Conservation (phyloP, 73 alveolate species). For the Paramecium primaurelia region DNA sequence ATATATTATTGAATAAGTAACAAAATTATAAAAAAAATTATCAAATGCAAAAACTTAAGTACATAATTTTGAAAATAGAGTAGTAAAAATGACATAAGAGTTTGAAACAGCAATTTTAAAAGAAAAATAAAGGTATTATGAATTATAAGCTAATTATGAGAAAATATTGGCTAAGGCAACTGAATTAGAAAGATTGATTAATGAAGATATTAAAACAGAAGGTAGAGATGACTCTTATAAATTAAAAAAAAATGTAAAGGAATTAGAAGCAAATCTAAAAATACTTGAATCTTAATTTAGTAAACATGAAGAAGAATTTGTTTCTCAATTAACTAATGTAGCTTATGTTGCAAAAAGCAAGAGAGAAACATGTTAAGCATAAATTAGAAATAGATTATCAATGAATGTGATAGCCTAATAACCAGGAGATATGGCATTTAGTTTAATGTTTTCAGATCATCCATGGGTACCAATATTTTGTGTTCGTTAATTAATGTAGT, state of each 20-base stretch:
- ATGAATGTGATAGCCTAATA: not conserved
- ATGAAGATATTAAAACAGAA: conserved; percentile 27
- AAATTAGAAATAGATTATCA: not conserved
- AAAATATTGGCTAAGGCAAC: not conserved
- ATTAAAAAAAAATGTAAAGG: conserved; percentile 25
- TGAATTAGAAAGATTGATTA: not conserved
- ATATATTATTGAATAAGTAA: conserved; percentile 3
- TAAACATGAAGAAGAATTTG: conserved; percentile 23
- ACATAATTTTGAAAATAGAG: not conserved
- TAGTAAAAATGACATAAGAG: not conserved
- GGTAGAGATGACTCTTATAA: conserved; percentile 12
- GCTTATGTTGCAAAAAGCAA: not conserved
- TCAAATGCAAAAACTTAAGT: not conserved
- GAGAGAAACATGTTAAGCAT: not conserved
- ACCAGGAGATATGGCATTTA: not conserved
- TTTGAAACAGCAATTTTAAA: not conserved
- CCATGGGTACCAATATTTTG: conserved; percentile 18
- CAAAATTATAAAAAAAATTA: not conserved
- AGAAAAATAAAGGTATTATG: conserved; percentile 28
- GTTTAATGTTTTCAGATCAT: conserved; percentile 6
- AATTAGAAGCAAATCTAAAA: not conserved
- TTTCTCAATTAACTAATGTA: not conserved
- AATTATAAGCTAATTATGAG: conserved; percentile 4
- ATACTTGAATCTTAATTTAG: not conserved
- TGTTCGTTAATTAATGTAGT: not conserved